Base-by-base conservation (phyloP, 192 early-diverging fungal species). In the Spizellomyces punctatus region DNA sequence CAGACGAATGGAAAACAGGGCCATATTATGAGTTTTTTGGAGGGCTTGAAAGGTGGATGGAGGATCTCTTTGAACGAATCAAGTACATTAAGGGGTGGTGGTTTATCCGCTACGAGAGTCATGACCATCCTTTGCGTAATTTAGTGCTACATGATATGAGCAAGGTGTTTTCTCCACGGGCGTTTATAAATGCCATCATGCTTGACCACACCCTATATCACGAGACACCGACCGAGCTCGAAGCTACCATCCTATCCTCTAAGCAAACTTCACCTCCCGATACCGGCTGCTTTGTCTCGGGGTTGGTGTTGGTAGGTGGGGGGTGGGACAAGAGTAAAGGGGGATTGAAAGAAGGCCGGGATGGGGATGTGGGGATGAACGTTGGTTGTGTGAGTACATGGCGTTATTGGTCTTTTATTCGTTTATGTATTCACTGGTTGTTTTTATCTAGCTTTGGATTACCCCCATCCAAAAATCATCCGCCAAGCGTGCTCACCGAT, bases 191-290 rank as follows among this genome's bases (percentile, higher is more conserved):
- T 52, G 65, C 65, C 68, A 59, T 36, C 16, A 22, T 22, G 9
- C 16, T 63, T 8, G 62, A 17, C 45, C 19, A 14, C 14, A 19
- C 50, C 17, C 50, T 54, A 12, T 19, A n/a, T 12, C 12, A 54
- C 50, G 50, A 54, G 1, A 61, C 59, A 19, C 21, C 17, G 17
- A 41, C 67, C 14, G 43, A 46, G 36, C 17, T 74, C 56, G 73
- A 74, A 44, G 56, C 61, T 19, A 12, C 68, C 6, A 58, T 74
- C 12, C 57, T 74, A 5, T 74, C 73, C 6, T 10, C 66, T 8
- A 67, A 69, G 22, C 73, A 74, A 49, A 47, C 73, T 3, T 41
- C 73, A 42, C 73, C 41, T 43, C 73, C 73, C n/a, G 73, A 74
- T 14, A 16, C 44, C 12, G 73, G 73, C 8, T 43, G 56, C 46